Evolutionary conservation across 106 monocot genomes (phyloP).

Genomic region (Narthecium ossifragum): DNA sequence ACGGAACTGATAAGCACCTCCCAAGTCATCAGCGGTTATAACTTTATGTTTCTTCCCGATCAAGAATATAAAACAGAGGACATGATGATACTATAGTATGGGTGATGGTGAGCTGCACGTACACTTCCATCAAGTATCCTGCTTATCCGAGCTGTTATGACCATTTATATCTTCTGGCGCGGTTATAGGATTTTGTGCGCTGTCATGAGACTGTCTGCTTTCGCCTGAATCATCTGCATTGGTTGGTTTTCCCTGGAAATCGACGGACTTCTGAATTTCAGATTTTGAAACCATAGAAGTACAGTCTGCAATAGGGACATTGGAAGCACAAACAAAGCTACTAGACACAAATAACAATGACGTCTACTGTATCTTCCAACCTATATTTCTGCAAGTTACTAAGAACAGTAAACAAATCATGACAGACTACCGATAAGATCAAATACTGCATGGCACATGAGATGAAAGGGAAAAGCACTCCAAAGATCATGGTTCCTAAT

Average conservation of each 20-base stretch:
- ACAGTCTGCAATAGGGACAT: no score
- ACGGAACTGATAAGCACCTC: not conserved
- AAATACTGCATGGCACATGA: no score
- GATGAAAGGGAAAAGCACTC: no score
- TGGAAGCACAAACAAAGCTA: no score
- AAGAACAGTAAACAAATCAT: no score
- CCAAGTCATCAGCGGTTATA: not conserved
- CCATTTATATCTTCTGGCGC: conserved; percentile 14
- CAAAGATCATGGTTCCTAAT: no score
- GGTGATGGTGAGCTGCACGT: not conserved
- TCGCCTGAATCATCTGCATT: conserved; percentile 20
- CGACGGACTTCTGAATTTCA: not conserved
- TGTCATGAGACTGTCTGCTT: conserved; percentile 7
- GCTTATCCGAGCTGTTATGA: conserved; percentile 8
- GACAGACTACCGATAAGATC: no score
- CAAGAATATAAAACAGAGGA: not conserved
- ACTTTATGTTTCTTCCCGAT: not conserved
- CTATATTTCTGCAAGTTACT: no score
- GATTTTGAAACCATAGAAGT: no score
- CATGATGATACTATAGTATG: not conserved
- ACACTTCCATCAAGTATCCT: not conserved
- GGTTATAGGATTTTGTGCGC: conserved; percentile 1
- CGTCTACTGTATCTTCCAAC: no score
- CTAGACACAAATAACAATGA: no score
- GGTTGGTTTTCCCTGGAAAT: conserved; percentile 33